Evolutionary conservation across 345 rosid genomes (phyloP).

Genomic region (Pseudoturritis turrita): DNA sequence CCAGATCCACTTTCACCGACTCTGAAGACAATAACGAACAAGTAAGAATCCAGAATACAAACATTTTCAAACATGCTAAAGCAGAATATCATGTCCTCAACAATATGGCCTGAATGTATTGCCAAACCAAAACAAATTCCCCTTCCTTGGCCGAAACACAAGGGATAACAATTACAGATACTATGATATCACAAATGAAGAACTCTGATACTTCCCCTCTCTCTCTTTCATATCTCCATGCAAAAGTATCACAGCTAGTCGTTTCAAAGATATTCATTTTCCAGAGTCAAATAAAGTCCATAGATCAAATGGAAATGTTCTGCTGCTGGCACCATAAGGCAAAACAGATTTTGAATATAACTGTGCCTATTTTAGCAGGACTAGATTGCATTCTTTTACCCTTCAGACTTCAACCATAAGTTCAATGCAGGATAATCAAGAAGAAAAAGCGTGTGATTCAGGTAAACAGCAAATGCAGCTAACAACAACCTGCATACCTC

Average conservation of each 20-base stretch:
- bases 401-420: constrained; percentile 12
- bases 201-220: background rate
- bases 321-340: constrained; percentile 2
- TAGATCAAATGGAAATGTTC: background rate
- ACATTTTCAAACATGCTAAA: constrained; percentile 4
- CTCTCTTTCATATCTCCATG: constrained; percentile 7
- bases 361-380: background rate
- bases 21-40: constrained; percentile 46
- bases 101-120: background rate
- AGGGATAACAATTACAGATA: constrained; percentile 10
- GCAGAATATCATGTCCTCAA: constrained; percentile 5
- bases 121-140: constrained; percentile 15
- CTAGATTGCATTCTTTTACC: constrained; percentile 2
- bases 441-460: background rate
- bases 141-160: constrained; percentile 7
- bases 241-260: background rate
- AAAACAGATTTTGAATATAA: constrained; percentile 6
- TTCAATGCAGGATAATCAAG: background rate
- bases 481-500: constrained; percentile 75
- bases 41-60: constrained; percentile 12
- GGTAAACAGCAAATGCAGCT: constrained; percentile 12
- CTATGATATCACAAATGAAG: constrained; percentile 7
- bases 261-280: background rate
- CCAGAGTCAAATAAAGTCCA: background rate
- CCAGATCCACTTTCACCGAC: constrained; percentile 65